Conservation (phyloP, 768 basidiomycete species). For the Auricularia sp. region DNA sequence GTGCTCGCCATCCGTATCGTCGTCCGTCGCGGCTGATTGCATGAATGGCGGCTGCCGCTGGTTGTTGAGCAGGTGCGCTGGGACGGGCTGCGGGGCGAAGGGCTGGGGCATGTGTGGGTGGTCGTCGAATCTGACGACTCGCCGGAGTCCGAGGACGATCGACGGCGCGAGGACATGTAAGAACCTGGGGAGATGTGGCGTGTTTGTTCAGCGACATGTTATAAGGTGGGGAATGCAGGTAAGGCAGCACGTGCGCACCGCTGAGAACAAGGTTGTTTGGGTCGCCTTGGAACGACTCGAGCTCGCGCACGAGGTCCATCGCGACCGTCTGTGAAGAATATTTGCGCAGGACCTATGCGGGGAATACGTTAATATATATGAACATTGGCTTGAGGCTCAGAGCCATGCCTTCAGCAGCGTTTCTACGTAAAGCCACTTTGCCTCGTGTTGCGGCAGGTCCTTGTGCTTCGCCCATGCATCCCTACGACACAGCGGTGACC, state of each 20-base stretch:
- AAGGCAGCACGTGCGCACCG: constrained; percentile 32
- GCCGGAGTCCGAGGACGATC: background rate
- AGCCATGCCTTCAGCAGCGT: constrained; percentile 64
- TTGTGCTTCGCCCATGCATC: constrained; percentile 94
- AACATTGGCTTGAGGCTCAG: background rate
- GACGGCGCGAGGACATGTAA: background rate
- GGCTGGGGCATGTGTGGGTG: background rate
- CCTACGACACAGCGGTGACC: constrained; percentile 33
- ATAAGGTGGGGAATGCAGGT: background rate
- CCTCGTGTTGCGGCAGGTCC: constrained; percentile 66
- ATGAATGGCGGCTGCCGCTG: background rate
- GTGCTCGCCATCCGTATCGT: constrained; percentile 4
- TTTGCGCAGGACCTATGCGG: constrained; percentile 58
- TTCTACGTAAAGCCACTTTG: constrained; percentile 85
- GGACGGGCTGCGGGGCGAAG: background rate
- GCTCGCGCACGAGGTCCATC: constrained; percentile 61
- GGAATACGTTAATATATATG: background rate
- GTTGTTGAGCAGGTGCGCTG: background rate
- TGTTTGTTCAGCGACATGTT: background rate
- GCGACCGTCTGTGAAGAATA: constrained; percentile 80
- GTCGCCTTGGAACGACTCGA: constrained; percentile 68
- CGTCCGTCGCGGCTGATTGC: constrained; percentile 5
- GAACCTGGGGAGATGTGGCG: background rate
- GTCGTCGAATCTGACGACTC: background rate
- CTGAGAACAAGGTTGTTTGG: constrained; percentile 55